Evolutionary conservation across 768 basidiomycete species (phyloP).

Genomic region (Rubroboletus pulcherrimus): DNA sequence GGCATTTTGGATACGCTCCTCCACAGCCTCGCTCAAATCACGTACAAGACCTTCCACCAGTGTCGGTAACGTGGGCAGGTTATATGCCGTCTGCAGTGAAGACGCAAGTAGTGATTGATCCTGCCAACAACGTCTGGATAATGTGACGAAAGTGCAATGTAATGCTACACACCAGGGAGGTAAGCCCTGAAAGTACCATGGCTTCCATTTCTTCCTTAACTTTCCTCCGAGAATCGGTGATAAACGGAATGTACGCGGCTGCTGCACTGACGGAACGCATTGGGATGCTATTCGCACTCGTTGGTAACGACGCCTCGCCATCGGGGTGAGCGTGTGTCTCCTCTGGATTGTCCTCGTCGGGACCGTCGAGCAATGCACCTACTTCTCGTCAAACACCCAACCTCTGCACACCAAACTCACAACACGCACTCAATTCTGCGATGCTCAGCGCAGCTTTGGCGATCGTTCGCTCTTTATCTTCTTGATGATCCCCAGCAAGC

Average conservation of each 20-base stretch:
- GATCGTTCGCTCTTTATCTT: conserved; percentile 82
- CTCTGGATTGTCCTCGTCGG: conserved; percentile 17
- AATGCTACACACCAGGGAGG: conserved; percentile 57
- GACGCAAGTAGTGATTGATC: conserved; percentile 90
- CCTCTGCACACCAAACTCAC: not conserved
- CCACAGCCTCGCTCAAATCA: conserved; percentile 81
- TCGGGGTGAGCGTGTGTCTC: not conserved
- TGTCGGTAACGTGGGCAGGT: conserved; percentile 78
- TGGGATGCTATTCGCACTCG: conserved; percentile 39
- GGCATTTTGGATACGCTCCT: conserved; percentile 71
- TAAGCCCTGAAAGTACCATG: conserved; percentile 81
- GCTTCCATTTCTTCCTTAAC: conserved; percentile 87
- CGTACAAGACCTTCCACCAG: conserved; percentile 75
- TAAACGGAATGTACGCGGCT: conserved; percentile 60
- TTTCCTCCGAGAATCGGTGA: conserved; percentile 65
- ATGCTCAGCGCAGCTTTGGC: conserved; percentile 94
- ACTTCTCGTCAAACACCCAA: conserved; percentile 2
- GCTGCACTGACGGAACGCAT: conserved; percentile 75
- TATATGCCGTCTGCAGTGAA: conserved; percentile 93
- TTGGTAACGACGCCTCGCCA: conserved; percentile 13
- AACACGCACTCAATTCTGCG: conserved; percentile 77
- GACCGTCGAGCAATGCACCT: conserved; percentile 53
- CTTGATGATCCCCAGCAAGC: conserved; percentile 44
- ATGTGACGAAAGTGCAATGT: not conserved
- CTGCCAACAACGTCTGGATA: conserved; percentile 36